Percentiles rank a stretch among this genome's conserved stretches.
phyloP scores from a whole-genome alignment of 78 protist species.

The Chrysochromulina parva region DNA sequence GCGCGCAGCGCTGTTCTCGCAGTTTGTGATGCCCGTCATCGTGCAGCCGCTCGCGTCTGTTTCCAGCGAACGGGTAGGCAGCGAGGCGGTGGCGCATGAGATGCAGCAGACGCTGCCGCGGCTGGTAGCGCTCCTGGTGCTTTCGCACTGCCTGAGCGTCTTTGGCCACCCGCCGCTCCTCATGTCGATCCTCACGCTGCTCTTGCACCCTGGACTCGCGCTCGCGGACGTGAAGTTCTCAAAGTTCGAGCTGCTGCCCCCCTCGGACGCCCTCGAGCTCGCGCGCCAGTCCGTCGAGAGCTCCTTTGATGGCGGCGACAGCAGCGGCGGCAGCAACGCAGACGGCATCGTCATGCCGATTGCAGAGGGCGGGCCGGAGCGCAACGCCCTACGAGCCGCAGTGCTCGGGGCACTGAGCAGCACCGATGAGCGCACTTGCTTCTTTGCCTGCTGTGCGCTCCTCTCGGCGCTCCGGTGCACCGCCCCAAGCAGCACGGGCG shows the following conservation, averaged over 20 bases:
- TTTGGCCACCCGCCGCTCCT: background rate
- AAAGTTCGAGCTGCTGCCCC: no score
- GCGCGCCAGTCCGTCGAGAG: no score
- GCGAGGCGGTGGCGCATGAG: no score
- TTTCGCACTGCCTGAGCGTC: background rate
- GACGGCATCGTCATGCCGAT: background rate
- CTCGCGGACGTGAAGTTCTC: background rate
- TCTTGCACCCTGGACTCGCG: background rate
- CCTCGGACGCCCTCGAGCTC: no score
- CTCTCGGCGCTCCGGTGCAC: background rate
- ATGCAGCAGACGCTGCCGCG: background rate
- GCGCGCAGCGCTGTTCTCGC: background rate
- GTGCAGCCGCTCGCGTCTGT: background rate
- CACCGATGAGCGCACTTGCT: background rate
- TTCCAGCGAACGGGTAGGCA: background rate
- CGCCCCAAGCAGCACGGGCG: no score
- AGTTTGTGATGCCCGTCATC: background rate
- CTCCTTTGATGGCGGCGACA: no score
- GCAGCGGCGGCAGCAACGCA: no score
- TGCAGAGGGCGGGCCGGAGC: background rate
- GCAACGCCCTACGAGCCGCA: background rate
- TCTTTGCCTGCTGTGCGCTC: background rate
- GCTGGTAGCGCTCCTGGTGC: background rate
- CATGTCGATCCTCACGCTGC: background rate
- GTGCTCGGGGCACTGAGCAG: background rate